phyloP scores from a whole-genome alignment of 2,329 filamentous ascomycete species.

The Ploettnerulaceae sp. region DNA sequence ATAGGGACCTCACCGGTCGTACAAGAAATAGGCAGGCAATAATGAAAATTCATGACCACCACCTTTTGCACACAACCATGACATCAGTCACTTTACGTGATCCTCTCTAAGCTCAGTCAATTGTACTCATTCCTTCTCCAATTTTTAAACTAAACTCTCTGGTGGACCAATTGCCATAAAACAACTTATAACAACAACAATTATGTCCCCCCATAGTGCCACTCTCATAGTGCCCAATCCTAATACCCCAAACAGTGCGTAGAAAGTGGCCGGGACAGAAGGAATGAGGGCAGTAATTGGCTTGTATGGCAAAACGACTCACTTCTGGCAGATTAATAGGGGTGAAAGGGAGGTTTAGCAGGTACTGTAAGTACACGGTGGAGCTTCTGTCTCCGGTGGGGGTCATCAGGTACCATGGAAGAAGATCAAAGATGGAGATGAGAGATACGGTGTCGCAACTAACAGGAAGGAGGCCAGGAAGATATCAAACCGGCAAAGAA shows the following conservation, averaged over 20 bases:
- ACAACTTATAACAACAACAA: no score
- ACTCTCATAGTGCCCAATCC: constrained; percentile 73
- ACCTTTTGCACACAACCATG: no score
- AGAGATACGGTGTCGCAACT: constrained; percentile 48
- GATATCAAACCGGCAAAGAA: constrained; percentile 45
- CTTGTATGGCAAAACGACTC: constrained; percentile 79
- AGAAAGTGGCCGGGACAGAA: constrained; percentile 71
- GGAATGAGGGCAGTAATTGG: constrained; percentile 75
- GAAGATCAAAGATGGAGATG: constrained; percentile 38
- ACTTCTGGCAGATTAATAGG: constrained; percentile 80
- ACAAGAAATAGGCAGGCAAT: no score
- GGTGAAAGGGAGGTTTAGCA: constrained; percentile 55
- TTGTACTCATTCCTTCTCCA: background rate
- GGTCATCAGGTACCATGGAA: constrained; percentile 14
- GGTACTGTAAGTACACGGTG: no score
- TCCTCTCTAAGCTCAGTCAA: background rate
- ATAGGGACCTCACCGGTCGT: background rate
- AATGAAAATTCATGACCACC: no score
- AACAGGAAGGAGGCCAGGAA: constrained; percentile 49
- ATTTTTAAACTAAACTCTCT: background rate
- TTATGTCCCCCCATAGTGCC: constrained; percentile 41
- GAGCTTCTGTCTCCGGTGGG: no score
- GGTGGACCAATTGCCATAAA: no score
- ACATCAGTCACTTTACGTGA: background rate
- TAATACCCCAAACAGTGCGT: constrained; percentile 52